A percentile compares a stretch with the other conserved stretches of the same genome.
These are phyloP conservation scores for Acacia crassicarpa DNA, from an alignment of 306 rosid genomes.

Conservation along the genomic window DNA sequence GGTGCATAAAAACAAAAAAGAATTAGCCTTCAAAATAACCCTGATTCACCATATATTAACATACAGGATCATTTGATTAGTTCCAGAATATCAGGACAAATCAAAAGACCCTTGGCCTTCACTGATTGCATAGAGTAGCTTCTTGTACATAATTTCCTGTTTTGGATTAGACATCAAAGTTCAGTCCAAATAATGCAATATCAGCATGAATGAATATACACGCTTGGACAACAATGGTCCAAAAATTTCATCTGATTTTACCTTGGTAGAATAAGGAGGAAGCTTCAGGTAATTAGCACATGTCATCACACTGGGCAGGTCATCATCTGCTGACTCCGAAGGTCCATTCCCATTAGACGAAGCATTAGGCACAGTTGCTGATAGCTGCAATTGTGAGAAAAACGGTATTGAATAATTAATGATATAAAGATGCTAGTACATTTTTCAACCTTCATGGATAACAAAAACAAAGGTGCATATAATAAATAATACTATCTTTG, in stretches of 20 bases:
- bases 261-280: slow-evolving; percentile 99
- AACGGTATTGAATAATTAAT: background rate
- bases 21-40: slow-evolving; percentile 47
- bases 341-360: slow-evolving; percentile 74
- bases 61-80: slow-evolving; percentile 51
- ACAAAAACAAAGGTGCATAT: background rate
- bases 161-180: slow-evolving; percentile 6
- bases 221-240: background rate
- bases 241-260: slow-evolving; percentile 12
- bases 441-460: background rate
- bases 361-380: slow-evolving; percentile 60
- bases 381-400: slow-evolving; percentile 62
- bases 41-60: slow-evolving; percentile 63
- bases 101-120: slow-evolving; percentile 99
- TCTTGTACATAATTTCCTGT: slow-evolving; percentile 97
- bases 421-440: background rate
- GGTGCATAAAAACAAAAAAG: slow-evolving; percentile 54
- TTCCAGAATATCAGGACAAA: slow-evolving; percentile 78
- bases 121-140: slow-evolving; percentile 89
- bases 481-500: background rate
- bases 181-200: slow-evolving; percentile 16
- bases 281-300: slow-evolving; percentile 99
- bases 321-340: slow-evolving; percentile 87
- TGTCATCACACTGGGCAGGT: slow-evolving; percentile 98
- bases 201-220: background rate